Base-by-base conservation (phyloP, 2,329 filamentous ascomycete genomes). In the Aspergillus phoenicis region DNA sequence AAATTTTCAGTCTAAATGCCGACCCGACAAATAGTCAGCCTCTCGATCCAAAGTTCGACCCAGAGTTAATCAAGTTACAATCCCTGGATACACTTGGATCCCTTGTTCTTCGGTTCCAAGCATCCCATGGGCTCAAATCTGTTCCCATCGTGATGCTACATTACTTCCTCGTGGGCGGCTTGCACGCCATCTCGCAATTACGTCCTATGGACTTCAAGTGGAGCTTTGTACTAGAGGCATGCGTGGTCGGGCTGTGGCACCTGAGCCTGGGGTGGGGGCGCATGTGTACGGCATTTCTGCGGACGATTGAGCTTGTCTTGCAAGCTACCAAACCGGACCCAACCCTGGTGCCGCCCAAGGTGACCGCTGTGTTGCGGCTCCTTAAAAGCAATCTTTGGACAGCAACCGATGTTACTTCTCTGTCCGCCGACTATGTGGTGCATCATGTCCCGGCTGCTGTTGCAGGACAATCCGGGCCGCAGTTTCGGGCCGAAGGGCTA, bases 241-340 rank as follows among this genome's bases (percentile, higher is more conserved):
- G 66, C 17, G 68, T 68, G 15, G 57, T 70, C 4, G 68, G 67
- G 4, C 63, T 70, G 8, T 70, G 67, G 68, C 62, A 70, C 43
- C 65, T 70, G 63, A 68, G 66, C 56, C 58, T 70, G 8, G 66
- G 68, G 5, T 70, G 68, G 68, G 68, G 68, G 8, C 62, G 68
- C 24, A 30, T 69, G 8, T 66, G 67, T 59, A 70, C 62, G 17
- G 68, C 68, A 4, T 70, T 70, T n/a, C 58, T 70, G 6, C 64
- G 66, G 2, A 67, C 62, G 8, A 69, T 70, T 48, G 66, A 64
- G 3, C 45, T 69, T 4, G 61, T 69, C 11, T 43, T 70, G 36
- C 61, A 62, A 38, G 62, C 60, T 1, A 61, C 36, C 36, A 59
- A 60, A 5, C 57, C 59, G 1, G 62, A 65, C 8, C 58, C 59